Evolutionary conservation across 768 basidiomycete species (phyloP).

Genomic region (Suillus subluteus): DNA sequence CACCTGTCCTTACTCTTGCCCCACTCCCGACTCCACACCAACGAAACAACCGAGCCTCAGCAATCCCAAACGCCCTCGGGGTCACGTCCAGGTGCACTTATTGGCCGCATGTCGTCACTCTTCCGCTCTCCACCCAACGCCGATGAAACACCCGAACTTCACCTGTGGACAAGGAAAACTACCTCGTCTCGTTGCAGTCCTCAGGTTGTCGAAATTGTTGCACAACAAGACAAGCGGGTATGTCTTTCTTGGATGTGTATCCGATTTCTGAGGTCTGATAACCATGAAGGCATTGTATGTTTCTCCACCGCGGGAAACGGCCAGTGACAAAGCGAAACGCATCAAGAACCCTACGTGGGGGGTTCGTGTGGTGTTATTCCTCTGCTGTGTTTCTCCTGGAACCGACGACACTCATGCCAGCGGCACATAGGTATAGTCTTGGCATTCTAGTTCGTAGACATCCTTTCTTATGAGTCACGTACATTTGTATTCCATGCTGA

Average conservation of each 20-base stretch:
- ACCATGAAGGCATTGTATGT: neutral
- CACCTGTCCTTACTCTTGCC: neutral
- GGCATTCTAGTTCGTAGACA: neutral
- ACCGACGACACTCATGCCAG: neutral
- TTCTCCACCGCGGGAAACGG: neutral
- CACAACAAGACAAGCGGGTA: neutral
- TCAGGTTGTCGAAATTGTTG: neutral
- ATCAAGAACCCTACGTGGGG: neutral
- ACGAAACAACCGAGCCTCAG: neutral
- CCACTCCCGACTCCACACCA: neutral
- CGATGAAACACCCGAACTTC: neutral
- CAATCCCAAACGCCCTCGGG: neutral
- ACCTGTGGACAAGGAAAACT: neutral
- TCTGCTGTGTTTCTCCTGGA: neutral
- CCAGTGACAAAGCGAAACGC: neutral
- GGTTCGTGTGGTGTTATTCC: conserved; percentile 1
- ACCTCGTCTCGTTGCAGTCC: neutral
- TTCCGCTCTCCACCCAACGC: neutral
- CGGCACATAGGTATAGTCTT: neutral
- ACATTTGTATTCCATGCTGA: neutral
- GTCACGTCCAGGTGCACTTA: neutral
- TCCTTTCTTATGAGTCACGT: neutral
- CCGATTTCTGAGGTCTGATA: neutral
- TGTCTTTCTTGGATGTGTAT: neutral
- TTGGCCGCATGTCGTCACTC: neutral